These are phyloP conservation scores for Calcarisporium arbuscula DNA, from an alignment of 2,329 filamentous ascomycete genomes.

Conservation along the genomic window DNA sequence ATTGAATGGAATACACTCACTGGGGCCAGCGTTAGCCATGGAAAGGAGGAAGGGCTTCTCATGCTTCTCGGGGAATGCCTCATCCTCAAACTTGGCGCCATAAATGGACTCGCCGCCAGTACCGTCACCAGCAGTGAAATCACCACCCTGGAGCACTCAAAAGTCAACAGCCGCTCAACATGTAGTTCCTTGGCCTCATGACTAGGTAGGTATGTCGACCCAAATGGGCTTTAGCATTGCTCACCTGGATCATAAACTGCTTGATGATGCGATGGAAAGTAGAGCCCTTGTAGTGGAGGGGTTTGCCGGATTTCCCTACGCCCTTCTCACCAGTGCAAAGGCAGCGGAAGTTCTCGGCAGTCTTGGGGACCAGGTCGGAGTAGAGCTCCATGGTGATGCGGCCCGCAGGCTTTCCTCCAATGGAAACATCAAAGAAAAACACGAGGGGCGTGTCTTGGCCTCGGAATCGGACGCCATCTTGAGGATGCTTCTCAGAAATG, in stretches of 20 bases:
- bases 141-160: conserved; percentile 60
- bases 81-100: conserved; percentile 92
- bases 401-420: conserved; percentile 67
- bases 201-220: too few relatives aligned
- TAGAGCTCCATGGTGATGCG: conserved; percentile 83
- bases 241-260: conserved; percentile 78
- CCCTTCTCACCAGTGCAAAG: conserved; percentile 96
- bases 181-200: too few relatives aligned
- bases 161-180: background rate
- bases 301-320: conserved; percentile 70
- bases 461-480: conserved; percentile 36
- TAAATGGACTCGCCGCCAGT: conserved; percentile 97
- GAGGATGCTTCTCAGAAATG: conserved; percentile 6
- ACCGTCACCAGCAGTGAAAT: conserved; percentile 91
- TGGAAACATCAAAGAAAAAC: conserved; percentile 89
- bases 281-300: conserved; percentile 88
- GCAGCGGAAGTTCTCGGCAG: conserved; percentile 90
- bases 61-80: conserved; percentile 91
- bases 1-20: conserved; percentile 39
- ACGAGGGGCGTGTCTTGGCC: conserved; percentile 56
- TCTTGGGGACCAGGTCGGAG: conserved; percentile 77
- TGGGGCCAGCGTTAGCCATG: conserved; percentile 96
- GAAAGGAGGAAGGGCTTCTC: conserved; percentile 88
- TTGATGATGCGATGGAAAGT: conserved; percentile 96
- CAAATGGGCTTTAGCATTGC: too few relatives aligned